Evolutionary conservation across 306 rosid genomes (phyloP), one percentile per base, ranked within the genome.

Genomic region (Canavalia gladiata): DNA sequence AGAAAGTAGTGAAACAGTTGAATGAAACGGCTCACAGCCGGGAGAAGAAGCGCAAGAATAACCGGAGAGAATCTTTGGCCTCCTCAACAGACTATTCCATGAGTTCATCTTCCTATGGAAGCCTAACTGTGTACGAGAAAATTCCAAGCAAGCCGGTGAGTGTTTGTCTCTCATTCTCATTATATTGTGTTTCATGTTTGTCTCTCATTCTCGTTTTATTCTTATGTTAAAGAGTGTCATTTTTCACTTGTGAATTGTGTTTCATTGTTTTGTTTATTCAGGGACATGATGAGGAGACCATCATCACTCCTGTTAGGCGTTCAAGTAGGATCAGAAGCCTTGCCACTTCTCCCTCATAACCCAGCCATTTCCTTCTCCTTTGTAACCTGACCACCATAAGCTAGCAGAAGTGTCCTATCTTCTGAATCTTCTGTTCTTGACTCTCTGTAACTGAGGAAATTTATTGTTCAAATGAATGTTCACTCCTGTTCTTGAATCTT

Each of bases 241-340:
- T 68, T 12, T 18, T 39, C 1, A 41, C 7, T 6, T 31, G 37
- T 60, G 30, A 64, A n/a, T 49, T 70, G 57, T 74, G 46, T 77
- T 37, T 33, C 31, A 59, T 5, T 31, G 54, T 62, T 50, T 58
- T 72, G 43, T 49, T 78, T 60, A 69, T 28, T 75, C 77, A 94
- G 98, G 92, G 85, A 8, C 68, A 57, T 12, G 84, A 91, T 0
- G 97, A 82, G n/a, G 89, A 90, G 79, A 63, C 56, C 13, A 41
- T 75, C 9, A 60, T 89, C 3, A 94, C 98, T 72, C 98, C 98
- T 0, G 98, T 94, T 1, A 90, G 97, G 85, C 92, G 98, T 47
- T 94, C 98, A 0, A 92, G 90, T 79, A 90, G 97, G 77, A 79
- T 91, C 56, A 86, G 92, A 75, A 89, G 30, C 30, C 85, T 76